These are phyloP conservation scores for Naganishia liquefaciens DNA, from an alignment of 1,284 basidiomycete species.

Conservation along the genomic window DNA sequence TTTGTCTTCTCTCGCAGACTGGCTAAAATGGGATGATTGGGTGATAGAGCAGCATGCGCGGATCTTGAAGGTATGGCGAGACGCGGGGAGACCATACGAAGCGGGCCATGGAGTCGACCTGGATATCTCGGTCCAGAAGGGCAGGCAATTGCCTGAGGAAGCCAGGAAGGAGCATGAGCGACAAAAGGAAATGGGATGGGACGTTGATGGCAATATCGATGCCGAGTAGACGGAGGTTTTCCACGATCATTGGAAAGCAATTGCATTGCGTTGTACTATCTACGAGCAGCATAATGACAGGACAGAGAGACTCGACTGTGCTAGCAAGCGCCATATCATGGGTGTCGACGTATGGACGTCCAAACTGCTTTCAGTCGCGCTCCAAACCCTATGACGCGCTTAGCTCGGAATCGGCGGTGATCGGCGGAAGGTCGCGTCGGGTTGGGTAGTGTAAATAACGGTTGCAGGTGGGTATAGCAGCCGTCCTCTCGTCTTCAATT, in stretches of 20 bases:
- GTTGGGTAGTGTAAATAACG: not conserved
- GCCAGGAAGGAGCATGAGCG: constrained; percentile 48
- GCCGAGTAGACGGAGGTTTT: constrained; percentile 1
- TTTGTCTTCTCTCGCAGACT: constrained; percentile 20
- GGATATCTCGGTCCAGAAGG: constrained; percentile 42
- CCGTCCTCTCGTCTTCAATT: not conserved
- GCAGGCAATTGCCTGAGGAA: constrained; percentile 42
- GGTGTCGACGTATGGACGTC: not conserved
- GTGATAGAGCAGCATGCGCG: constrained; percentile 44
- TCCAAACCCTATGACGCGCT: constrained; percentile 24
- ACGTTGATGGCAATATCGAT: constrained; percentile 40
- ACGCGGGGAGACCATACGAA: constrained; percentile 44
- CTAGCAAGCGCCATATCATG: not conserved
- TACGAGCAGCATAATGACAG: too few relatives aligned
- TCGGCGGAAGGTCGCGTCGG: constrained; percentile 2
- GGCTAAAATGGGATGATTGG: constrained; percentile 51
- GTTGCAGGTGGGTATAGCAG: too few relatives aligned
- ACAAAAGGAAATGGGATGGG: constrained; percentile 53
- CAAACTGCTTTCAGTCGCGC: constrained; percentile 3
- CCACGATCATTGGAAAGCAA: too few relatives aligned
- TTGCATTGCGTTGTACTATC: too few relatives aligned
- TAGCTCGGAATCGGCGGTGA: constrained; percentile 24
- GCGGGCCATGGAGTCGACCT: constrained; percentile 46
- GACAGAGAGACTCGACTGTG: too few relatives aligned
- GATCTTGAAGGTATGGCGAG: constrained; percentile 45